phyloP scores from a whole-genome alignment of 441 rosid genomes.

The Euphorbia schlechtendalii region DNA sequence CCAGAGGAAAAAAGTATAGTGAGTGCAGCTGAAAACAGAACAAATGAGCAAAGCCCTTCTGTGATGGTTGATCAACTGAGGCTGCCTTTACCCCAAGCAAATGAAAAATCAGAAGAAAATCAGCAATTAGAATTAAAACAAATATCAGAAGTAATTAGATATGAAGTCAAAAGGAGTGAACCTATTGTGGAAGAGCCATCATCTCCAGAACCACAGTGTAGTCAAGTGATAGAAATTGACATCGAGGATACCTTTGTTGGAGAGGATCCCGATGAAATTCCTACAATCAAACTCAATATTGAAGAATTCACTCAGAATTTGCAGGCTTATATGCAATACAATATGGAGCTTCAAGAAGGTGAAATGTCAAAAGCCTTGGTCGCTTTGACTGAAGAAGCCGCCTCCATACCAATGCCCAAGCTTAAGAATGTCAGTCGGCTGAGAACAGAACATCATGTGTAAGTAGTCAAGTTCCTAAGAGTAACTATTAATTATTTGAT shows the following conservation, averaged over 20 bases:
- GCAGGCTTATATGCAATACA: constrained; percentile 55
- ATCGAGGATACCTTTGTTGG: constrained; percentile 64
- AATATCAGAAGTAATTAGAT: constrained; percentile 18
- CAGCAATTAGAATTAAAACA: constrained; percentile 25
- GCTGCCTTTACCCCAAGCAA: too few relatives aligned
- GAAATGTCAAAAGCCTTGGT: constrained; percentile 90
- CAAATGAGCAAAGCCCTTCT: constrained; percentile 26
- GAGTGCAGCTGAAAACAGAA: constrained; percentile 31
- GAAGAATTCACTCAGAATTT: constrained; percentile 65
- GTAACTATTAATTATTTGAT: too few relatives aligned
- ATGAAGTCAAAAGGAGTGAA: constrained; percentile 24
- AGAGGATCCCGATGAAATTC: constrained; percentile 81
- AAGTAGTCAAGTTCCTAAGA: too few relatives aligned
- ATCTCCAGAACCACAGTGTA: constrained; percentile 57
- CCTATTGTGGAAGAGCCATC: constrained; percentile 92
- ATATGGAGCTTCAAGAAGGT: constrained; percentile 74
- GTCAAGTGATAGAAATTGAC: constrained; percentile 38
- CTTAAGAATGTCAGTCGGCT: constrained; percentile 78
- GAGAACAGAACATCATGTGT: constrained; percentile 97
- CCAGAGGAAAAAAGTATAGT: constrained; percentile 69
- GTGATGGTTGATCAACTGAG: constrained; percentile 27
- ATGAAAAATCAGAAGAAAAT: constrained; percentile 30
- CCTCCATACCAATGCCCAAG: constrained; percentile 69
- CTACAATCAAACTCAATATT: constrained; percentile 63
- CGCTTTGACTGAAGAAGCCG: constrained; percentile 67